phyloP scores from a whole-genome alignment of 495 filamentous ascomycete species.

The Usnea hakonensis region DNA sequence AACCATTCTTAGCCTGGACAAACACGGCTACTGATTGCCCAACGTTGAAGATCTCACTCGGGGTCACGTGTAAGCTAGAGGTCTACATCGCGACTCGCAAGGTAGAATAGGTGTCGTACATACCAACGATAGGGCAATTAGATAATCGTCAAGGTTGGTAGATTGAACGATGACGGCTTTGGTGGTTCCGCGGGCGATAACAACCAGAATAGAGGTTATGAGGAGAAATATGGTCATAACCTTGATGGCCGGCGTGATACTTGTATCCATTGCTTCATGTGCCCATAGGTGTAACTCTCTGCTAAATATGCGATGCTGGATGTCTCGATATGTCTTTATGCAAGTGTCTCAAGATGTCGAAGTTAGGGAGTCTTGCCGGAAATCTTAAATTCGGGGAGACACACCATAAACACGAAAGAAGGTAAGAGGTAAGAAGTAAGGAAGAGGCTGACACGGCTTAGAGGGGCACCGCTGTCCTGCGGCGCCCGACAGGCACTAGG shows the following conservation, averaged over 20 bases:
- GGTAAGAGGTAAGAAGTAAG: too few species aligned
- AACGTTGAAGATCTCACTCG: conserved; percentile 1
- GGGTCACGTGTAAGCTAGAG: not conserved
- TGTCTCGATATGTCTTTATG: not conserved
- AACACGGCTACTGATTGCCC: conserved; percentile 8
- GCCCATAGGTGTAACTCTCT: not conserved
- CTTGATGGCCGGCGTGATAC: not conserved
- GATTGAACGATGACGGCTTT: conserved; percentile 8
- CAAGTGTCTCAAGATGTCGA: not conserved
- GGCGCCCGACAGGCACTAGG: too few species aligned
- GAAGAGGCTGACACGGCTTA: too few species aligned
- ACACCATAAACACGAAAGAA: too few species aligned
- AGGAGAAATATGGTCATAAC: not conserved
- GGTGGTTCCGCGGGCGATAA: not conserved
- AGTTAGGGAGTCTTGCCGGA: not conserved
- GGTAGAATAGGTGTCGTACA: not conserved
- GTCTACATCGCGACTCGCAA: not conserved
- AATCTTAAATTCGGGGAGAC: not conserved
- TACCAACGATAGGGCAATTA: conserved; percentile 7
- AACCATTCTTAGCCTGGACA: not conserved
- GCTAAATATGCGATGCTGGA: not conserved
- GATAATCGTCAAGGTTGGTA: conserved; percentile 4
- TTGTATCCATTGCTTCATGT: not conserved
- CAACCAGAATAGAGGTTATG: not conserved
- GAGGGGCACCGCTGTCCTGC: too few species aligned